Percentiles rank a stretch among this genome's conserved stretches.
Conservation (phyloP, 768 basidiomycete species). For the Imleria badia region DNA sequence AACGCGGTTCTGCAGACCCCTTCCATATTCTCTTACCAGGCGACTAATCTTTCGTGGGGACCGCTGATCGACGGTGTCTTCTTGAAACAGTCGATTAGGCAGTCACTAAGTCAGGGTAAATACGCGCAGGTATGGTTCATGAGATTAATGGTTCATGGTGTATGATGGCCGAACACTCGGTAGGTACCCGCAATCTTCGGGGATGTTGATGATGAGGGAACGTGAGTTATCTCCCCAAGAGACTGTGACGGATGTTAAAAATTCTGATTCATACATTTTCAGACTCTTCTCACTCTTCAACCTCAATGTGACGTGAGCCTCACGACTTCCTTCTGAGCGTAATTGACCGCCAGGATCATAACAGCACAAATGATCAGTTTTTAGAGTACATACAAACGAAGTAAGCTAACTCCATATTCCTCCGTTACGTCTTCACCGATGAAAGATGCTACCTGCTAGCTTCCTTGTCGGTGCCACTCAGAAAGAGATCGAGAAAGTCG, state of each 20-base stretch:
- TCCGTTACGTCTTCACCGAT: background rate
- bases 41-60: constrained; percentile 8
- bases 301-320: constrained; percentile 20
- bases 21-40: constrained; percentile 12
- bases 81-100: background rate
- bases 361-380: background rate
- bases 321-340: background rate
- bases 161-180: background rate
- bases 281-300: constrained; percentile 29
- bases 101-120: constrained; percentile 25
- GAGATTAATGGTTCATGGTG: background rate
- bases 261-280: background rate
- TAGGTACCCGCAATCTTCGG: constrained; percentile 1
- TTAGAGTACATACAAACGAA: constrained; percentile 4
- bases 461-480: constrained; percentile 10
- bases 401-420: background rate
- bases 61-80: constrained; percentile 9
- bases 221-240: background rate
- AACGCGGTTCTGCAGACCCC: constrained; percentile 10
- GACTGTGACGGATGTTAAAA: background rate
- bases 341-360: background rate
- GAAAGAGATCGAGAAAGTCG: background rate
- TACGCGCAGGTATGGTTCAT: constrained; percentile 26
- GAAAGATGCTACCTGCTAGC: background rate
- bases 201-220: constrained; percentile 2